Percentiles rank a stretch among this genome's conserved stretches.
Conservation (phyloP, 1,284 basidiomycete species). For the Phellopilus nigrolimitatus region DNA sequence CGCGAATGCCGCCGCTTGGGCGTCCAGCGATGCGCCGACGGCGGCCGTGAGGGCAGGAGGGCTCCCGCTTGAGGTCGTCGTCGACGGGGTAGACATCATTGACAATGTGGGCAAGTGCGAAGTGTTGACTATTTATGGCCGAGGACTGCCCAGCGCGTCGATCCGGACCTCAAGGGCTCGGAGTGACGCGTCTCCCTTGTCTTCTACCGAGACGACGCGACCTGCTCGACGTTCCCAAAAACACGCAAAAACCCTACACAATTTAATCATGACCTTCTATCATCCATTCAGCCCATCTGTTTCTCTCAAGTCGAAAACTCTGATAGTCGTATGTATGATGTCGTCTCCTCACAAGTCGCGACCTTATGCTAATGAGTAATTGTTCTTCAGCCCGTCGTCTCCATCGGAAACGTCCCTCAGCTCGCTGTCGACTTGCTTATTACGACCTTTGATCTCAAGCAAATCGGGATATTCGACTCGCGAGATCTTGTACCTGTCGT, state of each 20-base stretch:
- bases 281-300: constrained; percentile 1
- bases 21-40: constrained; percentile 46
- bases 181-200: constrained; percentile 11
- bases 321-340: constrained; percentile 11
- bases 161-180: background rate
- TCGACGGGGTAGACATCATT: background rate
- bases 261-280: constrained; percentile 35
- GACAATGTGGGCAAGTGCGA: background rate
- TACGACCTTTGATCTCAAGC: constrained; percentile 51
- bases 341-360: background rate
- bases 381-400: constrained; percentile 63
- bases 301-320: constrained; percentile 11
- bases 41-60: constrained; percentile 27
- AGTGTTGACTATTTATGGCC: background rate
- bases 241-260: background rate
- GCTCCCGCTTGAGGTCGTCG: background rate
- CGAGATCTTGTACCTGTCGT: constrained; percentile 62
- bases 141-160: constrained; percentile 10
- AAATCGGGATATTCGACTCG: constrained; percentile 59
- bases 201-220: background rate
- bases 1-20: constrained; percentile 64
- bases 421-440: constrained; percentile 72
- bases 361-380: background rate
- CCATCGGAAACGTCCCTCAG: constrained; percentile 74
- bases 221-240: background rate